These are phyloP conservation scores for Stellera chamaejasme DNA, from an alignment of 345 rosid species.

Conservation along the genomic window DNA sequence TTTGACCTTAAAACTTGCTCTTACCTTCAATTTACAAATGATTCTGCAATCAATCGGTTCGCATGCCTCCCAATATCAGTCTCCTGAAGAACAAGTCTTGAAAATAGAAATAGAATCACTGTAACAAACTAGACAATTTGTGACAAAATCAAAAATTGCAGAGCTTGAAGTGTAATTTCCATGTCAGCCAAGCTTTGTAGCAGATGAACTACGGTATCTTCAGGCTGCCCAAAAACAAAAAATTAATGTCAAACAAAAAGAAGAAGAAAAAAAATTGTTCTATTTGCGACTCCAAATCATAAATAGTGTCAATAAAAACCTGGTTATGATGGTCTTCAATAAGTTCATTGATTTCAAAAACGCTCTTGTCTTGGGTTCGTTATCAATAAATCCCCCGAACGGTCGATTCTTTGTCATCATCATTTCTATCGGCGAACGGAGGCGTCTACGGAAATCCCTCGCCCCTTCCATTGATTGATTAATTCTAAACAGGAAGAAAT, in stretches of 20 bases:
- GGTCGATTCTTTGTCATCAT: constrained; percentile 66
- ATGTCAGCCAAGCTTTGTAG: constrained; percentile 93
- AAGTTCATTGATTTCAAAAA: constrained; percentile 72
- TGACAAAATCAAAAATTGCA: constrained; percentile 40
- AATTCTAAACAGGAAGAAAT: too few species aligned
- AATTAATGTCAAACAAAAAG: constrained; percentile 11
- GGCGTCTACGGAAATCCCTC: constrained; percentile 35
- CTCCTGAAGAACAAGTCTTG: constrained; percentile 30
- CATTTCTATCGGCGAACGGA: constrained; percentile 17
- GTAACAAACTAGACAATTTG: not conserved
- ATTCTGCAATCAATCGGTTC: constrained; percentile 44
- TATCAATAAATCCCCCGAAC: constrained; percentile 84
- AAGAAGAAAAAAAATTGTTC: constrained; percentile 1
- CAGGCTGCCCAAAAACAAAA: constrained; percentile 46
- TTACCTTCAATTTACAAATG: constrained; percentile 48
- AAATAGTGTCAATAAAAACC: constrained; percentile 33
- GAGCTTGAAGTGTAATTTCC: constrained; percentile 93
- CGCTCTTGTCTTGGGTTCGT: constrained; percentile 76
- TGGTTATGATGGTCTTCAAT: constrained; percentile 90
- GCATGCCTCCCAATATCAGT: constrained; percentile 68
- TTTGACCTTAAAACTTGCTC: constrained; percentile 52
- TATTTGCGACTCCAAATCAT: not conserved
- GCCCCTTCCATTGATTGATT: constrained; percentile 10
- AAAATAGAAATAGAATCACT: constrained; percentile 1
- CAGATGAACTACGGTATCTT: constrained; percentile 78